phyloP scores from a whole-genome alignment of 2,329 filamentous ascomycete genomes.

The Albifimbria verrucaria region DNA sequence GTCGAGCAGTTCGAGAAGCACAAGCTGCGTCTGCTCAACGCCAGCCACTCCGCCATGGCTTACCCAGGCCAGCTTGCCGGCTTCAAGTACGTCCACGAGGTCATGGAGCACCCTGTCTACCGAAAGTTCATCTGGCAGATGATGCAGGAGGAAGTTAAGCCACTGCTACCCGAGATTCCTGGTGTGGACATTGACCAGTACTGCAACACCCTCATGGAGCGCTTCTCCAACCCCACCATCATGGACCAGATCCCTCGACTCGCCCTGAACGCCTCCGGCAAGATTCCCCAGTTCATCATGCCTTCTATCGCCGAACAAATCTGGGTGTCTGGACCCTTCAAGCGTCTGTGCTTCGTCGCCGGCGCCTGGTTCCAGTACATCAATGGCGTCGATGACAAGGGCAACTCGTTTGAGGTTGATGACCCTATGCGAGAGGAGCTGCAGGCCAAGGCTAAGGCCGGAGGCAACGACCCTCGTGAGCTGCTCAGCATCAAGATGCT shows the following conservation, averaged over 20 bases:
- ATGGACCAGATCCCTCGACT: constrained; percentile 52
- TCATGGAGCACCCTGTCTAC: constrained; percentile 46
- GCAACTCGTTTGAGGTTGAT: constrained; percentile 37
- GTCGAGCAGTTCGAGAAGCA: constrained; percentile 55
- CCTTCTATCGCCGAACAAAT: constrained; percentile 44
- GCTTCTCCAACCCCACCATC: constrained; percentile 54
- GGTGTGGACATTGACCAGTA: constrained; percentile 50
- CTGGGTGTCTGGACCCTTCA: constrained; percentile 40
- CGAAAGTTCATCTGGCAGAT: constrained; percentile 48
- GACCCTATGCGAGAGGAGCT: constrained; percentile 48
- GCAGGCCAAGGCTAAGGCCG: constrained; percentile 39
- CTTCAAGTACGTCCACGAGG: constrained; percentile 53
- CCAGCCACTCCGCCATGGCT: constrained; percentile 48
- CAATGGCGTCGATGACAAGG: constrained; percentile 46
- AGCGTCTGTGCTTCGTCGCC: constrained; percentile 44
- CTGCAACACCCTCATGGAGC: constrained; percentile 50
- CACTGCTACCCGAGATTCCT: constrained; percentile 45
- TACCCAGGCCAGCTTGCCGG: constrained; percentile 50
- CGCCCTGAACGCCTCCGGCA: constrained; percentile 49
- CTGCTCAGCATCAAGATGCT: constrained; percentile 44
- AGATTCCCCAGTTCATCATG: constrained; percentile 52
- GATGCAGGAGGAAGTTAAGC: constrained; percentile 54
- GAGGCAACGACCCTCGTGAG: constrained; percentile 35
- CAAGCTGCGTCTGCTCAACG: constrained; percentile 54
- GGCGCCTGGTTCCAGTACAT: constrained; percentile 51